A percentile compares a stretch with the other conserved stretches of the same genome.
phyloP scores from a whole-genome alignment of 495 filamentous ascomycete genomes.

The Pseudoneurospora amorphoporcata region DNA sequence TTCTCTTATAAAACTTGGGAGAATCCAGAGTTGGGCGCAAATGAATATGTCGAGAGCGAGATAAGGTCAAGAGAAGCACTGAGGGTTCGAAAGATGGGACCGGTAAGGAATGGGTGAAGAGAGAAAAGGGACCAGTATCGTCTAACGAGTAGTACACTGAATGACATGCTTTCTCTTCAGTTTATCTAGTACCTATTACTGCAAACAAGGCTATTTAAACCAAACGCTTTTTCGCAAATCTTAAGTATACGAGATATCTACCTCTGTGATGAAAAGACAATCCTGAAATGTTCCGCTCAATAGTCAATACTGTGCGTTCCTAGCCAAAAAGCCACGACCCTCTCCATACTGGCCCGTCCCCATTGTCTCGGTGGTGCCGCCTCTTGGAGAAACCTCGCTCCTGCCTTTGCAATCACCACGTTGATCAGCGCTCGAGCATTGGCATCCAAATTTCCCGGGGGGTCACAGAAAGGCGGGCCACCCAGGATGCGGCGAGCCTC shows the following conservation, averaged over 20 bases:
- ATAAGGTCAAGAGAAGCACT: too few species aligned
- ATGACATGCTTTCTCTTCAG: too few species aligned
- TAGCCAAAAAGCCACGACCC: neutral
- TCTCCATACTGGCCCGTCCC: neutral
- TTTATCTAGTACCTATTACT: too few species aligned
- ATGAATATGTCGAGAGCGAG: too few species aligned
- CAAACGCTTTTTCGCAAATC: neutral
- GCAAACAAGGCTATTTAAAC: neutral
- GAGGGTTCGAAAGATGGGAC: too few species aligned
- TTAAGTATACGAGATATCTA: neutral
- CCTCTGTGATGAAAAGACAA: neutral
- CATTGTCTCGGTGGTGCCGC: neutral
- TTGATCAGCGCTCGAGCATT: neutral
- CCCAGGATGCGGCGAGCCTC: neutral
- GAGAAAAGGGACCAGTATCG: too few species aligned
- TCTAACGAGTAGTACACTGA: too few species aligned
- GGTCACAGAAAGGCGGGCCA: neutral
- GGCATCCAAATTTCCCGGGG: neutral
- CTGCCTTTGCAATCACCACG: neutral
- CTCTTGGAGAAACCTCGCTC: neutral
- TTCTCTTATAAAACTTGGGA: too few species aligned
- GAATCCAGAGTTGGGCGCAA: too few species aligned
- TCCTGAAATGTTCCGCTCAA: neutral
- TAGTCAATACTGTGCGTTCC: neutral
- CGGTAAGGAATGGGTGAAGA: too few species aligned